Evolutionary conservation across 176 grass and related monocot species (phyloP), one percentile per base, ranked within the genome.

Genomic region (Luzula sylvatica): DNA sequence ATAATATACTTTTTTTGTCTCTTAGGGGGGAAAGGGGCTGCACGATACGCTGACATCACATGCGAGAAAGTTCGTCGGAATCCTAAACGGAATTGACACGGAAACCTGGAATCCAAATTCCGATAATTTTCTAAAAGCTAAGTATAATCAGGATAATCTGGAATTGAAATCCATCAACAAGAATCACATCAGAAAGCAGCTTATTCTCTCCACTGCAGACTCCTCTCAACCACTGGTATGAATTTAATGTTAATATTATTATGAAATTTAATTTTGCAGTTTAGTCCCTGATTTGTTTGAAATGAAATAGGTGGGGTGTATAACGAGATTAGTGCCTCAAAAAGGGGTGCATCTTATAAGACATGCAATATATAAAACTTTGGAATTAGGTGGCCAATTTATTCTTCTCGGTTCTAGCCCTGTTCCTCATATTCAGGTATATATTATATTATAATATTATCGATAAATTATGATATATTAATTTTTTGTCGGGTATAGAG

Each of bases 271-370:
- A 3, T 61, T 64, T 13, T 47, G 42, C 11, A 20, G 16, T 46
- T 21, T 26, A 14, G 46, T 64, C 11, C 15, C 42, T 8, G 40
- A 26, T 49, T 15, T 22, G 4, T 27, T 27, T 40, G 75, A 65
- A 17, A 41, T 68, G 22, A 51, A 58, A 42, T 75, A 96, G 90
- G 74, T 96, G 62, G 90, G 81, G 52, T 96, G 84, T 55, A 77
- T 96, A 79, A 86, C 90, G 64, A 81, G 84, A 32, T 61, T 96
- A 25, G 90, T 96, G 49, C 84, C 90, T 39, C 90, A 96, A 60
- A 96, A 96, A 75, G 90, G 90, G 53, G 90, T 96, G 49, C 84
- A 96, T 78, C 83, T 96, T 29, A 89, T 96, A 47, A 82, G 90
- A 42, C 85, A 96, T 74, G 84, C 84, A 42, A 79, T 96, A 38